Evolutionary conservation across 768 basidiomycete genomes (phyloP).

Genomic region (Suillus ampliporus): DNA sequence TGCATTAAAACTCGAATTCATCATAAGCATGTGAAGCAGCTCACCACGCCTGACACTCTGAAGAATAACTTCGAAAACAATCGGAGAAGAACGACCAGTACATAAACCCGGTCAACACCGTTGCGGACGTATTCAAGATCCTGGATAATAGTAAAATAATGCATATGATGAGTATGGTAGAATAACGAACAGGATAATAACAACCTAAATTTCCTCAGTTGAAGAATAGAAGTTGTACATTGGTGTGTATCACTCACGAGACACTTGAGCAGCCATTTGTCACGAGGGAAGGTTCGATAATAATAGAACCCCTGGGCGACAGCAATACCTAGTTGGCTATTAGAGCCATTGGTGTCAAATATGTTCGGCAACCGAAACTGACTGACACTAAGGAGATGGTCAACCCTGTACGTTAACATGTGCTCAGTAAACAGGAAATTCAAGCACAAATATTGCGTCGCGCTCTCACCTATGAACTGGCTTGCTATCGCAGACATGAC

Average conservation of each 20-base stretch:
- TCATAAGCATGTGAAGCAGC: not conserved
- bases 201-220: not conserved
- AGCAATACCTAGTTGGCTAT: conserved; percentile 9
- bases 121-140: not conserved
- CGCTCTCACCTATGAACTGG: not conserved
- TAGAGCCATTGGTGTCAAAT: not conserved
- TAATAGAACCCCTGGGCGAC: not conserved
- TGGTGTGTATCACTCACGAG: not conserved
- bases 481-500: not conserved
- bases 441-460: no score
- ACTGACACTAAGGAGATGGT: conserved; percentile 1
- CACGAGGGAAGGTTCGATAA: conserved; percentile 8
- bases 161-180: not conserved
- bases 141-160: conserved; percentile 1
- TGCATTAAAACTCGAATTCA: not conserved
- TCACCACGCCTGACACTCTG: not conserved
- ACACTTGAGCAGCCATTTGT: conserved; percentile 7
- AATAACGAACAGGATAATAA: not conserved
- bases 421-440: not conserved
- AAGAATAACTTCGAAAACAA: not conserved
- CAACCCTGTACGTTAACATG: not conserved
- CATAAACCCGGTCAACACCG: conserved; percentile 1
- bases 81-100: not conserved
- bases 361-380: not conserved
- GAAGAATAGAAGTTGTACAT: not conserved